A percentile compares a stretch with the other conserved stretches of the same genome.
phyloP scores from a whole-genome alignment of 306 rosid genomes.

The Quercus rubra region DNA sequence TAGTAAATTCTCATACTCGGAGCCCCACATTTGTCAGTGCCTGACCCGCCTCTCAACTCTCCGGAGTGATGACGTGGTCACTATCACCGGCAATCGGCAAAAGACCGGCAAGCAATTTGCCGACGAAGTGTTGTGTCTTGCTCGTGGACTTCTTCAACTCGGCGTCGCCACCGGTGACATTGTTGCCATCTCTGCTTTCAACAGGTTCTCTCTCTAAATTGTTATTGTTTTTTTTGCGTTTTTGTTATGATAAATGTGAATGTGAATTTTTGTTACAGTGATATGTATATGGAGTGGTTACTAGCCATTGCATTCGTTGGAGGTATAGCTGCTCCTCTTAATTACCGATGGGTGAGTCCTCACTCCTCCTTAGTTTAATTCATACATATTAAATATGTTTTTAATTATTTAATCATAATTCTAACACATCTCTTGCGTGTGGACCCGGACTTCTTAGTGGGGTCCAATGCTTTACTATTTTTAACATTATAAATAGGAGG shows the following conservation, averaged over 20 bases:
- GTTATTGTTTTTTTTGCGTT: not conserved
- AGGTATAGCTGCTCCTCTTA: slow-evolving; percentile 76
- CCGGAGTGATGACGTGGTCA: slow-evolving; percentile 38
- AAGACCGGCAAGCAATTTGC: slow-evolving; percentile 57
- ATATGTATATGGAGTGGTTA: slow-evolving; percentile 79
- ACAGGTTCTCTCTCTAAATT: slow-evolving; percentile 36
- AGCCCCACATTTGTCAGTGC: slow-evolving; percentile 76
- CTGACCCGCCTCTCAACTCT: slow-evolving; percentile 44
- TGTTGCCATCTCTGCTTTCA: slow-evolving; percentile 74
- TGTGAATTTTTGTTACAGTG: slow-evolving; percentile 38
- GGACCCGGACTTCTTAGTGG: too few species aligned
- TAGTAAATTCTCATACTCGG: slow-evolving; percentile 19
- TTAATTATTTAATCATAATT: too few species aligned
- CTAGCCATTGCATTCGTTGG: slow-evolving; percentile 88
- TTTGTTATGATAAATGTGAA: too few species aligned
- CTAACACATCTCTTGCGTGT: fast-evolving
- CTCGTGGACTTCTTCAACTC: slow-evolving; percentile 50
- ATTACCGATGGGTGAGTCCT: slow-evolving; percentile 81
- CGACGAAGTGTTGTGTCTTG: slow-evolving; percentile 50
- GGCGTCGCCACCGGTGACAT: slow-evolving; percentile 63
- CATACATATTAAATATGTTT: not conserved
- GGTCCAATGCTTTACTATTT: too few species aligned
- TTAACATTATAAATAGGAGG: too few species aligned
- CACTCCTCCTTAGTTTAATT: not conserved
- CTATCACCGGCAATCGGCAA: slow-evolving; percentile 34